Evolutionary conservation across 179 eudicot genomes (phyloP), one percentile per base, ranked within the genome.

Genomic region (Beta lomatogona): DNA sequence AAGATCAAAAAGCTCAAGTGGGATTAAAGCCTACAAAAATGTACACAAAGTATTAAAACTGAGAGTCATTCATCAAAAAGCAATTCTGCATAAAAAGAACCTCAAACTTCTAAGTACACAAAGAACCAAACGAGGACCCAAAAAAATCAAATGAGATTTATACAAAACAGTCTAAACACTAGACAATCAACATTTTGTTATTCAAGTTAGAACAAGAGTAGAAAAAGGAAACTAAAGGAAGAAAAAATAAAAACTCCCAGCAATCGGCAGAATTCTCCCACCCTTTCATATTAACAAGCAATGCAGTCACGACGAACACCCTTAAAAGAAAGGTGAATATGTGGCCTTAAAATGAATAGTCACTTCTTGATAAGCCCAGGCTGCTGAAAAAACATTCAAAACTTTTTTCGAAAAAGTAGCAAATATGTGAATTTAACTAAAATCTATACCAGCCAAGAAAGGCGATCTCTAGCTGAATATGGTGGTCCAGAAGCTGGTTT

Each of bases 131-230:
- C 45, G 48, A 72, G 82, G 80, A 7, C 61, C 80, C 61, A 57
- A 76, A 77, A 80, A 82, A 83, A 86, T 83, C 83, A 72, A 86
- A 87, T 87, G 81, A 83, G 54, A 70, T 81, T 83, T 86, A 82
- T 86, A 88, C 90, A 88, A 21, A 75, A 73, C 13, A 59, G 77
- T 83, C 80, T 75, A 79, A 48, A 70, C 63, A 55, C 81, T 77
- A 69, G 28, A 72, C 79, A 74, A 75, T 65, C 71, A 80, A 76
- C 85, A 54, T 60, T 48, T 1, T 77, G 80, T 89, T 88, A 86
- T 86, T 85, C 61, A 31, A 80, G 87, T 85, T 83, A 85, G 84
- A 82, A 55, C 82, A 76, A 84, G 81, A 57, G 48, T 14, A 71
- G 75, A 79, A 59, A 53, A 75, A 28, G 68, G 46, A 28, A 54